phyloP scores from a whole-genome alignment of 345 rosid species.

The Triadica sebifera region DNA sequence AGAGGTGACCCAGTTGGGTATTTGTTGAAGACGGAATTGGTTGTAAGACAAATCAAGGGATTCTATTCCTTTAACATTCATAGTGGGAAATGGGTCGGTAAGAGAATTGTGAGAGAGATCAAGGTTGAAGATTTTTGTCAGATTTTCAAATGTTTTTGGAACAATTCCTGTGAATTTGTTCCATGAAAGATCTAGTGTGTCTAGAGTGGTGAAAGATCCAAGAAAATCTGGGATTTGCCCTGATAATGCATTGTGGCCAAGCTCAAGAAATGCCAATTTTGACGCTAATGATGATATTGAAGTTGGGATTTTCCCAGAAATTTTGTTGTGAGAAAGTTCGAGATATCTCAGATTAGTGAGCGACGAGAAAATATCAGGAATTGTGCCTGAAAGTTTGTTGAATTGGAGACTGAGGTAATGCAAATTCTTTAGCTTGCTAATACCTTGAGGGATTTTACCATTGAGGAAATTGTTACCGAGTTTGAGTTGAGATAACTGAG shows the following conservation, averaged over 20 bases:
- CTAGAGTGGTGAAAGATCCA: conserved; percentile 54
- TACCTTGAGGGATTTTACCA: conserved; percentile 50
- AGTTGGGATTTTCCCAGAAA: conserved; percentile 58
- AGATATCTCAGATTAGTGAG: conserved; percentile 41
- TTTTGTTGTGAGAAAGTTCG: conserved; percentile 44
- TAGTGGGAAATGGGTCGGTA: conserved; percentile 61
- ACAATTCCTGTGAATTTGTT: conserved; percentile 46
- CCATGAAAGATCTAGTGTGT: conserved; percentile 63
- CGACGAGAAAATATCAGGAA: conserved; percentile 58
- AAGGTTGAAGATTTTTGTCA: conserved; percentile 78
- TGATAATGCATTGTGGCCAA: conserved; percentile 54
- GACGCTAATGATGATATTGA: conserved; percentile 52
- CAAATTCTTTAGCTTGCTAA: conserved; percentile 42
- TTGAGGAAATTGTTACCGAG: conserved; percentile 53
- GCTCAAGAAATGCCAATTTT: conserved; percentile 41
- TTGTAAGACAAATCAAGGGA: conserved; percentile 70
- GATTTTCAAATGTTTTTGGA: conserved; percentile 57
- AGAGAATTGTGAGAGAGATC: conserved; percentile 62
- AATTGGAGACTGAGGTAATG: conserved; percentile 27
- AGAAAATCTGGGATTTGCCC: conserved; percentile 61
- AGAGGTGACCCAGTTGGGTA: conserved; percentile 74
- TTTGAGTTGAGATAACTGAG: conserved; percentile 44
- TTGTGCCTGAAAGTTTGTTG: conserved; percentile 54
- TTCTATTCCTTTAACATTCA: conserved; percentile 74
- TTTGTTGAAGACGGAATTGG: conserved; percentile 48